Evolutionary conservation across 2,329 filamentous ascomycete genomes (phyloP).

Genomic region (Fusarium foetens): DNA sequence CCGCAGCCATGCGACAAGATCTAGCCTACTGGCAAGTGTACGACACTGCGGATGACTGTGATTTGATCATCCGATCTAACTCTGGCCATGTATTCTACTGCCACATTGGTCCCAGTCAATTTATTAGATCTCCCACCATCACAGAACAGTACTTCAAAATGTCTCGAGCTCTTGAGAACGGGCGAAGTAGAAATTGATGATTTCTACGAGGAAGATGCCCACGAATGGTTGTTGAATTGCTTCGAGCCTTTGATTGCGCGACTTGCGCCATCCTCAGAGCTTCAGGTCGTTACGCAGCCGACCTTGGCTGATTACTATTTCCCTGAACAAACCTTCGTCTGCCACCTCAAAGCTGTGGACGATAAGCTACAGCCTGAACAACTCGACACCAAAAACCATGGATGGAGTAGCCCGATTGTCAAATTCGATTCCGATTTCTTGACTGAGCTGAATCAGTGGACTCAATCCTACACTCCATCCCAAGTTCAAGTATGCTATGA

Average conservation of each 20-base stretch:
- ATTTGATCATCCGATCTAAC: background rate
- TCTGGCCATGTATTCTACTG: background rate
- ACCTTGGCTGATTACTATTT: background rate
- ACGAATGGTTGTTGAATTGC: background rate
- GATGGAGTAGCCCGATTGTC: background rate
- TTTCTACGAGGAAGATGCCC: background rate
- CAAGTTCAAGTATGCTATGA: background rate
- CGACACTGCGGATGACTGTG: background rate
- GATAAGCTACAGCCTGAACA: accelerated
- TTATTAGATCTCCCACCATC: background rate
- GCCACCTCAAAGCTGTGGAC: accelerated
- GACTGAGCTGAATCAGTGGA: background rate
- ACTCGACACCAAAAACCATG: accelerated
- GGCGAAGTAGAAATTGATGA: background rate
- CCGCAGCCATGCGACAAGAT: too few relatives aligned
- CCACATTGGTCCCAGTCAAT: background rate
- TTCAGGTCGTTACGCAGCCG: background rate
- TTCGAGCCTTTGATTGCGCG: background rate
- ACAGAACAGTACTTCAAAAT: background rate
- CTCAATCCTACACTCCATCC: background rate
- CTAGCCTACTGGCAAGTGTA: background rate
- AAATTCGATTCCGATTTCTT: background rate
- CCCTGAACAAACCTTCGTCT: background rate
- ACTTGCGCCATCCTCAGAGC: accelerated
- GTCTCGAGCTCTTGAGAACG: accelerated